Percentiles rank a stretch among this genome's conserved stretches.
Conservation (phyloP, 2,329 filamentous ascomycete genomes). For the Blumeria hordei region DNA sequence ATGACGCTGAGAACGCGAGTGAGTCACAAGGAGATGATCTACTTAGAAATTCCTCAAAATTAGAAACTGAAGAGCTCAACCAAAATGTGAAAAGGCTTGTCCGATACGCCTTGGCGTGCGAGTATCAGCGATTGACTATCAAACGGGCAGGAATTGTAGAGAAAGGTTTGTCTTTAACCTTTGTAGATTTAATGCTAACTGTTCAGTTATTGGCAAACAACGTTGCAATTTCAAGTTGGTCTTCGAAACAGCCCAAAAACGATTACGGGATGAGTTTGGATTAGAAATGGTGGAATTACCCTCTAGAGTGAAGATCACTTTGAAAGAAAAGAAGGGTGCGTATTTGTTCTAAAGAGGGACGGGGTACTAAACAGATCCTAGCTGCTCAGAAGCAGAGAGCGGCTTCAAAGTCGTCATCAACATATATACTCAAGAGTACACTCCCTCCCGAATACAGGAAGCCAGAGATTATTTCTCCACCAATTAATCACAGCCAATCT, state of each 20-base stretch:
- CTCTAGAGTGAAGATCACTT: constrained; percentile 51
- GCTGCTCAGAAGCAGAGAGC: constrained; percentile 21
- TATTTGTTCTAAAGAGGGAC: constrained; percentile 12
- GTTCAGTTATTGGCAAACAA: constrained; percentile 18
- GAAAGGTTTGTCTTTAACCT: constrained; percentile 22
- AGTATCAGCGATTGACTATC: constrained; percentile 35
- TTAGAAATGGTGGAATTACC: constrained; percentile 81
- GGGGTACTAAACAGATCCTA: constrained; percentile 14
- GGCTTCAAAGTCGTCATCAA: constrained; percentile 29
- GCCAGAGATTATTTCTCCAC: constrained; percentile 43
- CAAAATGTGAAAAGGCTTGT: constrained; percentile 41
- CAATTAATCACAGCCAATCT: constrained; percentile 35
- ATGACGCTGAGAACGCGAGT: constrained; percentile 8
- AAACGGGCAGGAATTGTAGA: constrained; percentile 37
- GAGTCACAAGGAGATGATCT: constrained; percentile 2
- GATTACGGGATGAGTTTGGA: constrained; percentile 53
- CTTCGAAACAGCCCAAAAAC: constrained; percentile 51
- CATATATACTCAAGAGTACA: constrained; percentile 54
- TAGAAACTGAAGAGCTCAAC: constrained; percentile 11
- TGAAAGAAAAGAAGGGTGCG: constrained; percentile 54
- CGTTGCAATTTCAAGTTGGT: constrained; percentile 50
- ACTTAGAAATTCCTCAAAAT: too few relatives aligned
- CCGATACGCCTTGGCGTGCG: constrained; percentile 42
- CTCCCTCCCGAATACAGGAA: constrained; percentile 43
- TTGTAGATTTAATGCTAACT: constrained; percentile 1